A percentile compares a stretch with the other conserved stretches of the same genome.
Conservation (phyloP, 305 asterid species). For the Solanum chacoense region DNA sequence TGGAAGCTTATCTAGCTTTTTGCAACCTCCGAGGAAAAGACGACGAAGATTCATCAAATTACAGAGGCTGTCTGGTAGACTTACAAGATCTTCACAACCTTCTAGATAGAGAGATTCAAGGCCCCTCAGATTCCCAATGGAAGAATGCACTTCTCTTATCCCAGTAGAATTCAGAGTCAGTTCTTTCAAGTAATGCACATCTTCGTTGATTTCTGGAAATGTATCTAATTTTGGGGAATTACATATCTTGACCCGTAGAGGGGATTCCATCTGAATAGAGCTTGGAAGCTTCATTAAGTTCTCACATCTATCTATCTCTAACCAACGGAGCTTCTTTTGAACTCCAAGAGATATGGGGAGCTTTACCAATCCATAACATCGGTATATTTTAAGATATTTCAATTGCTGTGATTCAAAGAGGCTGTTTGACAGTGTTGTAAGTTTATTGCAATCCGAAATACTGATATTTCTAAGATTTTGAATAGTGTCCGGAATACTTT, state of each 20-base stretch:
- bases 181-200: too few species aligned
- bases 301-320: too few species aligned
- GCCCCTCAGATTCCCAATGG: not conserved
- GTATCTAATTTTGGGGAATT: too few species aligned
- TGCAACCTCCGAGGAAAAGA: not conserved
- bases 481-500: not conserved
- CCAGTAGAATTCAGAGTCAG: too few species aligned
- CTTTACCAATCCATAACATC: not conserved
- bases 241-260: rapidly evolving
- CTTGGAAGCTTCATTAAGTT: too few species aligned
- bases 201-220: too few species aligned
- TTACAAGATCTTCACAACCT: not conserved
- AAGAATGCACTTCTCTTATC: too few species aligned
- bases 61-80: not conserved
- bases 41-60: not conserved
- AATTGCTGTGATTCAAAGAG: not conserved
- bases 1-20: not conserved
- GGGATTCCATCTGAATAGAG: too few species aligned
- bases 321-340: not conserved
- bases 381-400: rapidly evolving
- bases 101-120: rapidly evolving
- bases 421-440: not conserved
- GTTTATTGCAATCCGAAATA: not conserved
- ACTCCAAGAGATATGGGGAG: too few species aligned
- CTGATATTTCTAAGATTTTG: not conserved